Conservation (phyloP, 306 rosid species). For the Gynostemma pentaphyllum region DNA sequence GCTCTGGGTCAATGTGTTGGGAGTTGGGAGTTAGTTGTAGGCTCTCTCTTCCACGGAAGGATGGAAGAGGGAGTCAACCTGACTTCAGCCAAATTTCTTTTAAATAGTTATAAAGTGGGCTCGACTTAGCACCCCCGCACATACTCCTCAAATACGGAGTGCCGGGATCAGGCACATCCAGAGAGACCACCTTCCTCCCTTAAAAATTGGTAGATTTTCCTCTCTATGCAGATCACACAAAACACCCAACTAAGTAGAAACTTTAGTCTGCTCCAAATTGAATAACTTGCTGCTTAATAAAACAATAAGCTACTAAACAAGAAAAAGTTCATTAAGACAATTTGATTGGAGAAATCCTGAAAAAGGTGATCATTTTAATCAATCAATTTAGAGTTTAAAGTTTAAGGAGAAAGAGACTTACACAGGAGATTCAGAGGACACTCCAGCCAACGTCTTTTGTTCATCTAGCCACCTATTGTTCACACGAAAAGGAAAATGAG, state of each 20-base stretch:
- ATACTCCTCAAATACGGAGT: too few relatives aligned
- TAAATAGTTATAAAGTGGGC: too few relatives aligned
- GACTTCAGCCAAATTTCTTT: too few relatives aligned
- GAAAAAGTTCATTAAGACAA: background rate
- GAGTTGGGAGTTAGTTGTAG: too few relatives aligned
- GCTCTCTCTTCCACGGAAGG: too few relatives aligned
- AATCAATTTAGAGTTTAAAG: background rate
- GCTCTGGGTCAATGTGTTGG: too few relatives aligned
- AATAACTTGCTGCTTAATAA: background rate
- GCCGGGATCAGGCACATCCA: too few relatives aligned
- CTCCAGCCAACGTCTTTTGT: constrained; percentile 76
- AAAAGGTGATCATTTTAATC: background rate
- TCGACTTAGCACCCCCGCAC: too few relatives aligned
- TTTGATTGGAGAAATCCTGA: background rate
- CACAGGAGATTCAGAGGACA: constrained; percentile 86
- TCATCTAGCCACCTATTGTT: constrained; percentile 72
- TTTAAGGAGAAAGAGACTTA: constrained; percentile 24
- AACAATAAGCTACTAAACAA: background rate
- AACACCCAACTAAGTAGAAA: background rate
- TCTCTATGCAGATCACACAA: background rate
- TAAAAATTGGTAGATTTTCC: too few relatives aligned
- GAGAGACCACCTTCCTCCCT: too few relatives aligned
- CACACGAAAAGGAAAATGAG: background rate
- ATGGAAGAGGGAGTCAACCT: too few relatives aligned
- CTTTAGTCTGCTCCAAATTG: background rate